phyloP scores from a whole-genome alignment of 306 rosid genomes.

The Lupinus albus region DNA sequence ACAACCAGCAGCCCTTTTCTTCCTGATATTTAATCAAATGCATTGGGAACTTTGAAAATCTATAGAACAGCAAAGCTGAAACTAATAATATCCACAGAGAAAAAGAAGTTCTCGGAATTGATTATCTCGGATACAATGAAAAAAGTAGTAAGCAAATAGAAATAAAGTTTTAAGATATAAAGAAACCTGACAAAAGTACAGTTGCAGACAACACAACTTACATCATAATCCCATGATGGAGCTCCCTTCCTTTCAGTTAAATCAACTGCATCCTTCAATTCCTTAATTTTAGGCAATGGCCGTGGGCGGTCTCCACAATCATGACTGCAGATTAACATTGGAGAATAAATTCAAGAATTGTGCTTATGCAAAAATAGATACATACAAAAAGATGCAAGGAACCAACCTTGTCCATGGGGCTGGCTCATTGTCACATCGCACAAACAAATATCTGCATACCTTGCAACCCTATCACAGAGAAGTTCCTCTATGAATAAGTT shows the following conservation, averaged over 20 bases:
- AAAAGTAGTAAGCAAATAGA: background rate
- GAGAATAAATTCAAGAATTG: no score
- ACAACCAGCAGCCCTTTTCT: slow-evolving; percentile 56
- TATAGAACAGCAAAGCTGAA: background rate
- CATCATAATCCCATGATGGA: slow-evolving; percentile 36
- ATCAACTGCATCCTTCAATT: no score
- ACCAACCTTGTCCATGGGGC: slow-evolving; percentile 80
- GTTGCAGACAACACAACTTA: slow-evolving; percentile 32
- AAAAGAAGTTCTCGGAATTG: background rate
- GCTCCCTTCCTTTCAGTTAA: no score
- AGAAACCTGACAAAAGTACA: background rate
- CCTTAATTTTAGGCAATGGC: no score
- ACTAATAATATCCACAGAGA: background rate
- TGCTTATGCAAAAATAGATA: slow-evolving; percentile 1
- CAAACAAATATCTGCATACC: slow-evolving; percentile 74
- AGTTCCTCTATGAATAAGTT: background rate
- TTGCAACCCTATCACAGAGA: slow-evolving; percentile 57
- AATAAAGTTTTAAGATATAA: background rate
- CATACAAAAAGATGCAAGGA: background rate
- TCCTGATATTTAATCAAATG: slow-evolving; percentile 48
- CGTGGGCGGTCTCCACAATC: no score
- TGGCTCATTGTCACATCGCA: slow-evolving; percentile 84
- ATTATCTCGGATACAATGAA: background rate
- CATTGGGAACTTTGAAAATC: background rate
- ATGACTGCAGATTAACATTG: no score